phyloP scores from a whole-genome alignment of 108 stramenopile genomes.

The Nitzschia putrida region DNA sequence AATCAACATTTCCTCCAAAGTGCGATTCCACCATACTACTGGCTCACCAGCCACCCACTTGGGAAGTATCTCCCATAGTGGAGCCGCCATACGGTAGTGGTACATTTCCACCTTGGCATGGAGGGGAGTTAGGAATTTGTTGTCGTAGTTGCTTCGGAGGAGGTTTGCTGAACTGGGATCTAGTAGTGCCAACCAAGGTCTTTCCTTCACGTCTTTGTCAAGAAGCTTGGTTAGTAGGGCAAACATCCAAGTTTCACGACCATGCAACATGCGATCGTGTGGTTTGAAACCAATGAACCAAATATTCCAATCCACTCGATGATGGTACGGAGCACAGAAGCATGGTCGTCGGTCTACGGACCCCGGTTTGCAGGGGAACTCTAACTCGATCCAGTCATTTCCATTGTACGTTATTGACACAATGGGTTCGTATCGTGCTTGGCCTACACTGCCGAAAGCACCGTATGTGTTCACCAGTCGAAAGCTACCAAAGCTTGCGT shows the following conservation, averaged over 20 bases:
- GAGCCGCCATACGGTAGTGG: conserved; percentile 57
- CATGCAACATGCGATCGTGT: conserved; percentile 41
- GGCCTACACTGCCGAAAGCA: conserved; percentile 67
- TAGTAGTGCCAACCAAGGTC: conserved; percentile 46
- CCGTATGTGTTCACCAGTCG: conserved; percentile 79
- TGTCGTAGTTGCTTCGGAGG: conserved; percentile 11
- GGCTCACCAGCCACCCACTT: conserved; percentile 5
- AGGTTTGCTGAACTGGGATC: conserved; percentile 26
- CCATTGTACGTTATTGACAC: conserved; percentile 52
- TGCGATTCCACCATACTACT: conserved; percentile 56
- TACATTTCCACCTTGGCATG: conserved; percentile 68
- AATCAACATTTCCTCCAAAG: conserved; percentile 50
- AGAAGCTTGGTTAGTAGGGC: conserved; percentile 42
- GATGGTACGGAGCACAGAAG: conserved; percentile 81
- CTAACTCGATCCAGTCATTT: conserved; percentile 56
- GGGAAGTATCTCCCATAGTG: conserved; percentile 41
- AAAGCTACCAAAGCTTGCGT: conserved; percentile 60
- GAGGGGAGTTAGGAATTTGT: conserved; percentile 12
- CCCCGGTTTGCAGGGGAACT: conserved; percentile 83
- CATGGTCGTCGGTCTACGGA: conserved; percentile 60
- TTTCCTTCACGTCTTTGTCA: conserved; percentile 6
- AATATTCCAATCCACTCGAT: conserved; percentile 79
- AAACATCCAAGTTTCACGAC: conserved; percentile 57
- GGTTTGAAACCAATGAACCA: conserved; percentile 75
- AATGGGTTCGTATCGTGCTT: conserved; percentile 62